These are phyloP conservation scores for Alternaria infectoria DNA, from an alignment of 2,329 filamentous ascomycete genomes.

Conservation along the genomic window DNA sequence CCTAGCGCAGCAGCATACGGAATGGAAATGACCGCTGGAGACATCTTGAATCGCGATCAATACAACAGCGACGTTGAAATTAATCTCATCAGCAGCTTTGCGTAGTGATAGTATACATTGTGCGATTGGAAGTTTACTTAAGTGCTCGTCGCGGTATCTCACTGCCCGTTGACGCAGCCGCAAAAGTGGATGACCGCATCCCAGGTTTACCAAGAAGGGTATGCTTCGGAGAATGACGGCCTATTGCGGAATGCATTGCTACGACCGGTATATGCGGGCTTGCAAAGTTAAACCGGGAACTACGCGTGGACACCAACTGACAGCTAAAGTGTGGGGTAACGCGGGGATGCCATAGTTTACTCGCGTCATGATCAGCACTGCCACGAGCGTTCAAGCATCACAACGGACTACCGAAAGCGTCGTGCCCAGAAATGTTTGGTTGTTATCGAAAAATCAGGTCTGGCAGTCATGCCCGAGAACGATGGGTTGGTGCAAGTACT, in stretches of 20 bases:
- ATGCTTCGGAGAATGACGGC: constrained; percentile 20
- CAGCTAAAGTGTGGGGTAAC: constrained; percentile 15
- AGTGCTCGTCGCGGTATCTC: constrained; percentile 6
- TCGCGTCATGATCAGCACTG: not conserved
- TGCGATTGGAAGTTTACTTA: constrained; percentile 8
- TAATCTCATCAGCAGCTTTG: not conserved
- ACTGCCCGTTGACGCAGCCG: not conserved
- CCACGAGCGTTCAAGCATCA: not conserved
- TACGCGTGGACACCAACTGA: not conserved
- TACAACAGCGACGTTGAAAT: not conserved
- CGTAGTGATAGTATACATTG: not conserved
- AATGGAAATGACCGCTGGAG: constrained; percentile 14
- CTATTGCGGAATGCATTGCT: not conserved
- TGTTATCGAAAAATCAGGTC: not conserved
- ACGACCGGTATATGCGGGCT: not conserved
- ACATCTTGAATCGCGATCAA: constrained; percentile 20
- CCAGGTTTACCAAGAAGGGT: not conserved
- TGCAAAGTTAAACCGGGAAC: not conserved
- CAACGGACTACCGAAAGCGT: not conserved
- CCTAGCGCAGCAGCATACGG: constrained; percentile 36
- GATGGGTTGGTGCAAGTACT: not conserved
- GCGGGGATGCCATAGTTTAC: not conserved
- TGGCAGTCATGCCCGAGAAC: constrained; percentile 5
- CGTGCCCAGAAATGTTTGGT: not conserved
- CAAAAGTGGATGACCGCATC: not conserved